phyloP scores from a whole-genome alignment of 2,329 filamentous ascomycete genomes.

The Aspergillus quadricinctus region DNA sequence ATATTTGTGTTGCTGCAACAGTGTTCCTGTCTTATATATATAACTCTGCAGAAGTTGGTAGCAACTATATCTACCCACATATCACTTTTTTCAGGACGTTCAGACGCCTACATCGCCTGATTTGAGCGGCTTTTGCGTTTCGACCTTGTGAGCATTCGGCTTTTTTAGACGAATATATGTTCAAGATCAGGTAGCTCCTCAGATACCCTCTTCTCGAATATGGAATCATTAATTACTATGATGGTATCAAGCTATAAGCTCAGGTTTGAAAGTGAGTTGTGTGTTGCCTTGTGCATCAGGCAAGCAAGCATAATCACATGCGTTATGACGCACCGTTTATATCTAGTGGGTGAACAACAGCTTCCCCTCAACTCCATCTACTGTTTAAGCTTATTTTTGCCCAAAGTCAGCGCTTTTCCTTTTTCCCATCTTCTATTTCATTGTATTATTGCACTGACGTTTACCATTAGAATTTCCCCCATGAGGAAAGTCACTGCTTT shows the following conservation, averaged over 20 bases:
- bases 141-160: background rate
- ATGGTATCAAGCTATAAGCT: background rate
- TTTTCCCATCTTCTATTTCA: background rate
- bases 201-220: background rate
- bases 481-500: background rate
- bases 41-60: background rate
- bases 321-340: background rate
- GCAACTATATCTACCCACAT: background rate
- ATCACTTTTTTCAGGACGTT: background rate
- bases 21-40: background rate
- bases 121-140: background rate
- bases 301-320: background rate
- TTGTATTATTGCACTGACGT: background rate
- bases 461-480: background rate
- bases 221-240: background rate
- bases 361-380: background rate
- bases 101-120: background rate
- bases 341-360: background rate
- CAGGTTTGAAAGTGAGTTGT: background rate
- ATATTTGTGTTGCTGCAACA: background rate
- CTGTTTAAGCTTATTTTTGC: background rate
- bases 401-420: background rate
- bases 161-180: background rate
- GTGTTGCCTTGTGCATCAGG: background rate
- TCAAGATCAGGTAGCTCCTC: background rate